Evolutionary conservation across 257 asterid species (phyloP), one percentile per base, ranked within the genome.

Genomic region (Solanum etuberosum): DNA sequence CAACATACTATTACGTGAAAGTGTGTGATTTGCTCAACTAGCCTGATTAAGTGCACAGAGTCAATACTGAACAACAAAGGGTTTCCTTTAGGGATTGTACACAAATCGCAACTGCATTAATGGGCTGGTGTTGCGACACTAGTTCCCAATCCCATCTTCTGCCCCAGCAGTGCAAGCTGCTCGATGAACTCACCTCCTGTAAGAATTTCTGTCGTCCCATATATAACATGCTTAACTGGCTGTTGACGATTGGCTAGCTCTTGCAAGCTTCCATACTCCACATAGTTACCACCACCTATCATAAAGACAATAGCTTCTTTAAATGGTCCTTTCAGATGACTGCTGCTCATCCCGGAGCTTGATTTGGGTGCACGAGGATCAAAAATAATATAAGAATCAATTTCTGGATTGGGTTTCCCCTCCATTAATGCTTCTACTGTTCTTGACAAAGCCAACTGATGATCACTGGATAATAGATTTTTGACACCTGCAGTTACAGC

Each of bases 251-350:
- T 93, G 77, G 92, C 98, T 86, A 93, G 92, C 87, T 93, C 95
- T 77, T 91, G 96, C 91, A 93, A 92, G 92, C 99, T 93, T 88
- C 95, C 96, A 83, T 95, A 93, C 92, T 97, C 99, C 37, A 96
- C 98, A 67, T 97, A 96, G 89, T 97, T 97, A 71, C 99, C 99
- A 85, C 99, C 99, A 16, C 99, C 99, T 32, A 97, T 92, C 99
- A 97, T 96, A 92, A 97, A 97, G 73, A 96, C 98, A 7, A 97
- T 94, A 83, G 98, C 99, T 89, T 96, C 99, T 92, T 93, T 97
- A 83, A 94, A 97, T 46, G 99, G 99, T 59, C 99, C 99, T 90
- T 89, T 95, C 91, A 96, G 89, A 86, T 94, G 96, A 92, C 93
- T 92, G 91, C 93, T 88, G 40, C 96, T 91, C 86, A 94, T 89